phyloP scores from a whole-genome alignment of 352 stramenopile species.

The Pythium rhizo-oryzae region DNA sequence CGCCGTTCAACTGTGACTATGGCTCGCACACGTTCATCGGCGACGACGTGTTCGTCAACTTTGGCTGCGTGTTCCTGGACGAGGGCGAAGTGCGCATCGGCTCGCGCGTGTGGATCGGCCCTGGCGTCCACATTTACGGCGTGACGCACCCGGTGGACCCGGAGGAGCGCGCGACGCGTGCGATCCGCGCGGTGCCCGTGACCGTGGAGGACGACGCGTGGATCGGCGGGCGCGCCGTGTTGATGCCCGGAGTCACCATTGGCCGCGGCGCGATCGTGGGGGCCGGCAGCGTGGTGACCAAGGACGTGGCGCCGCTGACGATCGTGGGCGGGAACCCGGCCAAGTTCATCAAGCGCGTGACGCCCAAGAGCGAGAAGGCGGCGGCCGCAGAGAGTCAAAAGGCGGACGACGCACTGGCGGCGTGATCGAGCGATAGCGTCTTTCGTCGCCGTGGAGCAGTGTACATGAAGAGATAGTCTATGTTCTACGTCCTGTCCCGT shows the following conservation, averaged over 20 bases:
- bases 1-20: conserved; percentile 91
- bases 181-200: conserved; percentile 64
- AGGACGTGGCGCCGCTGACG: conserved; percentile 62
- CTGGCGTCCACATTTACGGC: conserved; percentile 78
- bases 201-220: conserved; percentile 86
- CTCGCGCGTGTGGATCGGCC: conserved; percentile 66
- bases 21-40: conserved; percentile 80
- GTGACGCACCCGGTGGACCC: conserved; percentile 78
- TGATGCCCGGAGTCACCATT: conserved; percentile 74
- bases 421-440: background rate
- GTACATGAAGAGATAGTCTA: no score
- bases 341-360: conserved; percentile 60
- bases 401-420: background rate
- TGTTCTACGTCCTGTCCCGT: no score
- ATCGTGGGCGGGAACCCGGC: conserved; percentile 79
- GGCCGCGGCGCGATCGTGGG: conserved; percentile 65
- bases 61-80: conserved; percentile 88
- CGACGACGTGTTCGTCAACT: conserved; percentile 87
- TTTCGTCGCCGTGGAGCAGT: no score
- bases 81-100: conserved; percentile 81
- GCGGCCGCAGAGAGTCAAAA: background rate
- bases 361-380: background rate
- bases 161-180: conserved; percentile 37
- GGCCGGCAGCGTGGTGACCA: conserved; percentile 82
- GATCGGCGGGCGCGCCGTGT: conserved; percentile 79